These are phyloP conservation scores for Sambucus nigra DNA, from an alignment of 129 eudicot genomes.

Conservation along the genomic window DNA sequence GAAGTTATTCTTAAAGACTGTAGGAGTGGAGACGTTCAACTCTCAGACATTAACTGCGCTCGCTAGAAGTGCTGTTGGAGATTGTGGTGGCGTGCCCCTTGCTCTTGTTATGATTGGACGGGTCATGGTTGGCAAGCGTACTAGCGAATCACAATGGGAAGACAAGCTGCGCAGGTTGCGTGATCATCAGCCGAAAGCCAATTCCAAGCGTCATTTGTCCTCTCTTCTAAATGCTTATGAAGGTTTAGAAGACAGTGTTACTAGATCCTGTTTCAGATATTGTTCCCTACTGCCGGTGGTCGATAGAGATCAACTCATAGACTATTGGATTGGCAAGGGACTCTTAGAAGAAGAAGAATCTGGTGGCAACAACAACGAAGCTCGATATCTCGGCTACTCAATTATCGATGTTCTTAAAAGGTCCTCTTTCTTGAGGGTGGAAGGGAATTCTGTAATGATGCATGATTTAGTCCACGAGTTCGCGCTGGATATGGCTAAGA, in stretches of 20 bases:
- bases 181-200: neutral
- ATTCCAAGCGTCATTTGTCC: neutral
- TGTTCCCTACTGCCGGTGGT: slow-evolving; percentile 2
- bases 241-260: neutral
- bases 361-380: neutral
- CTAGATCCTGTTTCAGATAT: neutral
- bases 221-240: neutral
- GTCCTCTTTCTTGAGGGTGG: neutral
- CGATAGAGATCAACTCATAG: slow-evolving; percentile 5
- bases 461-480: neutral
- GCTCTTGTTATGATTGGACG: slow-evolving; percentile 1
- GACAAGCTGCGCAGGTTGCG: neutral
- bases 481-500: neutral
- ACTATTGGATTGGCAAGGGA: slow-evolving; percentile 7
- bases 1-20: neutral
- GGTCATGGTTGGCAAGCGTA: neutral
- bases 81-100: slow-evolving; percentile 1
- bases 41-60: neutral
- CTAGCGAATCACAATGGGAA: neutral
- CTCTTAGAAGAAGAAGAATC: neutral
- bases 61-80: neutral
- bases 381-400: neutral
- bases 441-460: neutral
- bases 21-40: neutral
- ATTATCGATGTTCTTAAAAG: neutral